phyloP scores from a whole-genome alignment of 768 basidiomycete genomes.

The Rhizopogon rudus region DNA sequence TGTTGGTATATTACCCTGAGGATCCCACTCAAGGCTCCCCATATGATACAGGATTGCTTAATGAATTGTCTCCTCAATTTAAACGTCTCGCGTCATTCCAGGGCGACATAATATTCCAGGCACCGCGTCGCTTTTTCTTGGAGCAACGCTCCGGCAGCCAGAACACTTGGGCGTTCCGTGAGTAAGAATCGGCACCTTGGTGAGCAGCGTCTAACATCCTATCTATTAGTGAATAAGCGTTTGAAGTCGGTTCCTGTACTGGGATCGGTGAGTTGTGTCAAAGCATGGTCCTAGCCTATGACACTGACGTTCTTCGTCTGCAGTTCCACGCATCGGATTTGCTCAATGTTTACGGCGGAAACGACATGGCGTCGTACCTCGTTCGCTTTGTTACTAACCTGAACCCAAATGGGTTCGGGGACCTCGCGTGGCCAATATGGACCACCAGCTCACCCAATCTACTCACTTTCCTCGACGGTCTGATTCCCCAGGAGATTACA shows the following conservation, averaged over 20 bases:
- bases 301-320: background rate
- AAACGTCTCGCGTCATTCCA: slow-evolving; percentile 45
- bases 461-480: slow-evolving; percentile 36
- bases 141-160: slow-evolving; percentile 30
- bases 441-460: slow-evolving; percentile 27
- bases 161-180: slow-evolving; percentile 31
- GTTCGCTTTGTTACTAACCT: slow-evolving; percentile 17
- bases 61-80: slow-evolving; percentile 41
- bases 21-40: slow-evolving; percentile 44
- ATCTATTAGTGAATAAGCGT: slow-evolving; percentile 37
- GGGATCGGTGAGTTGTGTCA: slow-evolving; percentile 34
- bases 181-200: background rate
- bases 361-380: slow-evolving; percentile 36
- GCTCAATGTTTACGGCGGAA: slow-evolving; percentile 33
- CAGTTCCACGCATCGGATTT: slow-evolving; percentile 43
- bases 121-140: slow-evolving; percentile 42
- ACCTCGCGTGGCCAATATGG: slow-evolving; percentile 42
- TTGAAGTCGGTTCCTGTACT: slow-evolving; percentile 37
- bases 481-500: slow-evolving; percentile 28
- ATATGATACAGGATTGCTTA: slow-evolving; percentile 39
- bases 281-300: background rate
- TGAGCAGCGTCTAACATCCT: background rate
- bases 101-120: slow-evolving; percentile 48
- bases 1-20: slow-evolving; percentile 29
- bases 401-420: slow-evolving; percentile 36